phyloP scores from a whole-genome alignment of 2,329 filamentous ascomycete species.

The Pestalotiopsis sp. region DNA sequence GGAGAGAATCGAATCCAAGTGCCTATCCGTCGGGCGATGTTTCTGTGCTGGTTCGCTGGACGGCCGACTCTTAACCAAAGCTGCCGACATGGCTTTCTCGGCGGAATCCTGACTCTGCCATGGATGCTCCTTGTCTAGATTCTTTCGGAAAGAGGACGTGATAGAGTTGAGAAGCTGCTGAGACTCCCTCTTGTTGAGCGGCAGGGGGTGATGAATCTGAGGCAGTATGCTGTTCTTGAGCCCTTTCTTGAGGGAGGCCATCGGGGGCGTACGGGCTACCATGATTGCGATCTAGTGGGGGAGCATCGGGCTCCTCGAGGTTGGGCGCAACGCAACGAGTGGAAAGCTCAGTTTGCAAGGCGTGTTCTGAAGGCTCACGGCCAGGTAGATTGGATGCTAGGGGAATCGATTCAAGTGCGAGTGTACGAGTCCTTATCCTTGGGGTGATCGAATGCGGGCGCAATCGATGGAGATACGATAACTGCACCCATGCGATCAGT shows the following conservation, averaged over 20 bases:
- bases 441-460: neutral
- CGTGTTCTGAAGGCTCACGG: neutral
- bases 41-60: constrained; percentile 16
- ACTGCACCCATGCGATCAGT: neutral
- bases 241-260: constrained; percentile 40
- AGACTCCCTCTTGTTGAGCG: constrained; percentile 53
- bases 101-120: constrained; percentile 36
- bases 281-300: constrained; percentile 18
- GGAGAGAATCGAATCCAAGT: constrained; percentile 59
- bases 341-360: neutral
- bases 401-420: neutral
- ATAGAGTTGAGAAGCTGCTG: constrained; percentile 59
- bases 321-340: neutral
- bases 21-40: constrained; percentile 47
- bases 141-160: constrained; percentile 59
- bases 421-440: neutral
- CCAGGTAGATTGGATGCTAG: no score
- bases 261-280: constrained; percentile 37
- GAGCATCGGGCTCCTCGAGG: neutral
- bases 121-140: constrained; percentile 62
- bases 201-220: constrained; percentile 54
- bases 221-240: constrained; percentile 43
- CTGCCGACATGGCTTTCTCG: constrained; percentile 16
- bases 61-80: neutral
- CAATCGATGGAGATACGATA: neutral